Evolutionary conservation across 768 basidiomycete genomes (phyloP).

Genomic region (Phaeolepiota aurea): DNA sequence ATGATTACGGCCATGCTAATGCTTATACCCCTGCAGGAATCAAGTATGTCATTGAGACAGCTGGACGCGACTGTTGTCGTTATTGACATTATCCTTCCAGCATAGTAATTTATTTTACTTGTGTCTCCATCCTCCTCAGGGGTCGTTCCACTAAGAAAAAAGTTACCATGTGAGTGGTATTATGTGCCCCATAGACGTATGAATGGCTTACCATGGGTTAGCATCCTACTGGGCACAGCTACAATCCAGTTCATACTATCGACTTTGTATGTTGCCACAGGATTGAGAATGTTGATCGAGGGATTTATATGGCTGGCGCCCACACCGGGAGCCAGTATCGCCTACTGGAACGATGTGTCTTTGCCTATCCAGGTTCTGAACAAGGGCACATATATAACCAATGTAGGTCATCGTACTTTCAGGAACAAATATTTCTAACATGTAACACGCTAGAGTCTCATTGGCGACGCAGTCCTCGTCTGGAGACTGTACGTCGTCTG

Average conservation of each 20-base stretch:
- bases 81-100: too few relatives aligned
- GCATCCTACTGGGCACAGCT: constrained; percentile 7
- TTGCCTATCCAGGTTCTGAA: constrained; percentile 1
- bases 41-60: neutral
- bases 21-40: neutral
- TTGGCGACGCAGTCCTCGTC: constrained; percentile 11
- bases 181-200: neutral
- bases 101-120: constrained; percentile 7
- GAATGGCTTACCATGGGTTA: neutral
- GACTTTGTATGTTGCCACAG: constrained; percentile 7
- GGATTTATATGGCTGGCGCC: constrained; percentile 5
- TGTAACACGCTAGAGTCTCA: constrained; percentile 4
- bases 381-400: constrained; percentile 2
- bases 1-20: neutral
- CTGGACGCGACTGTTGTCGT: too few relatives aligned
- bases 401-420: constrained; percentile 1
- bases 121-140: constrained; percentile 7
- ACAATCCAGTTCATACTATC: constrained; percentile 10
- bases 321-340: constrained; percentile 1
- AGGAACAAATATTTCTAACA: neutral
- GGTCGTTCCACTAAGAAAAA: neutral
- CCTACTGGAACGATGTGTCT: constrained; percentile 2
- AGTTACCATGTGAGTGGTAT: neutral
- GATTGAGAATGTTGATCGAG: constrained; percentile 6
- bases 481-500: constrained; percentile 14